Base-by-base conservation (phyloP, 306 rosid genomes). In the Crotalaria pallida region DNA sequence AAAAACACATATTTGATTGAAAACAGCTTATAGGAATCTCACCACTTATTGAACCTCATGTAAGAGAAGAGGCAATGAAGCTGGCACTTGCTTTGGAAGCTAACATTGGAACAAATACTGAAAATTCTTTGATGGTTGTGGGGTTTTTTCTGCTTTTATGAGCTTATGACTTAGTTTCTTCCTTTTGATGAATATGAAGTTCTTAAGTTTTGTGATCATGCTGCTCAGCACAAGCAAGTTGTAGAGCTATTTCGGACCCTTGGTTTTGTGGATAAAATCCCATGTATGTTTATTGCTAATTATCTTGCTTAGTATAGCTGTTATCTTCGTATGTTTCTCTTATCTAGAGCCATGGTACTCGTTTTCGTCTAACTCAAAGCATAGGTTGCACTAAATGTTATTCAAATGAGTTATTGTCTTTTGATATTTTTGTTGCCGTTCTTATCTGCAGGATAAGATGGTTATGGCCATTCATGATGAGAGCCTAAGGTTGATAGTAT, bases 1-100 rank as follows among this genome's bases (percentile, higher is more conserved):
- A 2, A 16, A 23, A 53, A 3, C 77, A 53, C 73, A 72, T 83
- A 6, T 26, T 49, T 34, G 47, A 81, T 27, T 55, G 86, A 4
- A 77, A 80, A 47, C 74, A 77, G 58, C 78, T 88, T 18, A 69
- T 59, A 68, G 48, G 53, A 60, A 69, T 83, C 58, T 77, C 85
- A 10, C 86, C 87, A 19, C 45, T 44, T 10, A 63, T 88, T 61
- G 72, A 27, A 61, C 77, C 83, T 4, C 73, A 38, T n/a, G 74
- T 83, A 29, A 74, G 78, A 50, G 75, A 78, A 12, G 80, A 73
- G 74, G 92, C 96, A 15, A 24, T 47, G 78, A 82, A 83, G 55
- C 58, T 91, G 13, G 90, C 88, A 43, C 3, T 61, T 59, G 69
- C 65, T 16, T 78, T 89, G 89, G 78, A 79, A 80, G 67, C 50